Evolutionary conservation across 2,329 filamentous ascomycete genomes (phyloP).

Genomic region (Sarocladium brachiariae): DNA sequence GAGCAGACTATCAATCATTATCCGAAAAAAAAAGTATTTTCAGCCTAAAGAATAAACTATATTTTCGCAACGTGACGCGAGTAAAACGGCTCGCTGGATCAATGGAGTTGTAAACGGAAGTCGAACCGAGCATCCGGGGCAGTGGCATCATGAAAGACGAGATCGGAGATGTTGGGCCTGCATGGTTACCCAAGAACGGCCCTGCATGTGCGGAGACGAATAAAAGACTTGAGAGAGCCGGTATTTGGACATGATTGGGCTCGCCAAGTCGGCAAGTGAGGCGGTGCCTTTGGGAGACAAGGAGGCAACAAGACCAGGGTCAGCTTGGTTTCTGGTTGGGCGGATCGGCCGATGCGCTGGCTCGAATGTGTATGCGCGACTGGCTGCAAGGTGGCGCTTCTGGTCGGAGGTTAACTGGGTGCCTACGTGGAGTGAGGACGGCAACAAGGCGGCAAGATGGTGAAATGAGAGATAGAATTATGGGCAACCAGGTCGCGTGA

Average conservation of each 20-base stretch:
- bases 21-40: neutral
- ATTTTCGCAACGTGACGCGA: too few species aligned
- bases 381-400: neutral
- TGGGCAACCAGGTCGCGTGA: neutral
- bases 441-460: neutral
- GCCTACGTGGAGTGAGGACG: neutral
- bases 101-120: too few species aligned
- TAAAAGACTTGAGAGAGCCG: neutral
- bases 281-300: constrained; percentile 3
- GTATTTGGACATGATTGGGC: neutral
- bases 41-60: neutral
- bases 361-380: constrained; percentile 1
- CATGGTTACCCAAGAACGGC: neutral
- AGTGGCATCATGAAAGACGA: too few species aligned
- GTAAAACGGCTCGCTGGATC: too few species aligned
- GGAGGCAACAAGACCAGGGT: neutral
- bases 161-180: neutral
- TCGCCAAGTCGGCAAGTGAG: neutral
- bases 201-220: neutral
- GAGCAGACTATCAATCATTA: too few species aligned
- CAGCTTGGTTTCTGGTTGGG: neutral
- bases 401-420: neutral
- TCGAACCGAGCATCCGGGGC: too few species aligned
- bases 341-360: neutral
- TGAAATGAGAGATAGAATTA: too few species aligned